Base-by-base conservation (phyloP, 495 filamentous ascomycete genomes). In the Penicillium dipodomyicola region DNA sequence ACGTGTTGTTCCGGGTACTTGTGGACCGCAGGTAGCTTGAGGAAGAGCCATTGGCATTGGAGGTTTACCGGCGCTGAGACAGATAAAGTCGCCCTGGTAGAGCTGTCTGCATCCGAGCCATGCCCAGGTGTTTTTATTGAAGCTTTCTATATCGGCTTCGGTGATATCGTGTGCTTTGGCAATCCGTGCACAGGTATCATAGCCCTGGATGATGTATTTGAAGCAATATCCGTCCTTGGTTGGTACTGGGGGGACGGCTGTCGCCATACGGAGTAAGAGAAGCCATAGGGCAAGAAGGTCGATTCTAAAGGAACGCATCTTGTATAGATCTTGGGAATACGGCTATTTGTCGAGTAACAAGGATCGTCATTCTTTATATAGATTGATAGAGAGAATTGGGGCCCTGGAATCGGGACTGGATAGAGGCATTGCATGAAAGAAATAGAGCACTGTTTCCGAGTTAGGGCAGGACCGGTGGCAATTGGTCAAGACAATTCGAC, bases 41-140 rank as follows among this genome's bases (percentile, higher is more conserved):
- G 63, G 60, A 17, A 65, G 45, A 5, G 63, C 56, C 5, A 58
- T 57, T 14, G 63, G 63, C 63, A 63, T 60, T 6, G 60, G 60
- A 27, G 57, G 57, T 1, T 43, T 32, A 0, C 50, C 50, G 1
- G 15, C 45, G 40, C 5, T 43, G 8, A 65, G n/a, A 44, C 60
- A 65, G 14, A 65, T 65, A 8, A 63, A 58, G 27, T 46, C 46
- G 0, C 63, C 63, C 27, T 63, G 60, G 23, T 52, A 29, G 7
- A 63, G 11, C 6, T 43, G 17, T 15, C 14, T 23, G 44, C 63
- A 63, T 20, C 63, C 63, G 2, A 39, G 40, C 60, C 63, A 65
- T 20, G 35, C 59, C 29, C 43, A 65, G 17, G 55, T 62, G 3
- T 47, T 12, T 3, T 5, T 25, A 23, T 61, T 58, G 40, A 29